Conservation (phyloP, 1,139 yeast species). For the Yamadazyma friedrichii region DNA sequence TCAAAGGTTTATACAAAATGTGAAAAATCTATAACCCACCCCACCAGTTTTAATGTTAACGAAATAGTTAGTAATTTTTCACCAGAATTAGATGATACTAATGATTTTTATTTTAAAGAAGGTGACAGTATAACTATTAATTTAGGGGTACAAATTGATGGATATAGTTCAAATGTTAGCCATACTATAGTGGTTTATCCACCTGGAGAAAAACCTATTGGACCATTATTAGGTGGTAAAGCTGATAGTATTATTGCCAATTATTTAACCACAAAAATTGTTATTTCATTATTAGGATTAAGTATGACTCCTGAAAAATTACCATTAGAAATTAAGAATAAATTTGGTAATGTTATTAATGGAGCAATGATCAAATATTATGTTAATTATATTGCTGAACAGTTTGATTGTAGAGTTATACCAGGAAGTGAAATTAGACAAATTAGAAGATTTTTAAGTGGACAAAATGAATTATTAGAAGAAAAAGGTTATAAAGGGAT, state of each 20-base stretch:
- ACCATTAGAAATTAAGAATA: slow-evolving; percentile 43
- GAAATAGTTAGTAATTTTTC: slow-evolving; percentile 77
- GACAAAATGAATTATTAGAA: slow-evolving; percentile 89
- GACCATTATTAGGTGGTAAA: slow-evolving; percentile 77
- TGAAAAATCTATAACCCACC: slow-evolving; percentile 88
- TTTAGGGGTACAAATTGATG: slow-evolving; percentile 90
- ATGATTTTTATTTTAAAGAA: slow-evolving; percentile 51
- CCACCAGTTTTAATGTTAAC: slow-evolving; percentile 85
- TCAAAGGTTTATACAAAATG: slow-evolving; percentile 54
- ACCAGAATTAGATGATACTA: slow-evolving; percentile 76
- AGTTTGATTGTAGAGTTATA: slow-evolving; percentile 78
- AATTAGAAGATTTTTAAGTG: slow-evolving; percentile 89
- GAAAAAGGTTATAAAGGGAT: slow-evolving; percentile 93
- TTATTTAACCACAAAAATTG: slow-evolving; percentile 83
- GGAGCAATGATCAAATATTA: slow-evolving; percentile 69
- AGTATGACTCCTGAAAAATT: slow-evolving; percentile 72
- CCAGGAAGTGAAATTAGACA: slow-evolving; percentile 94
- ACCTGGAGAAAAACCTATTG: slow-evolving; percentile 59
- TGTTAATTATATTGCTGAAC: slow-evolving; percentile 78
- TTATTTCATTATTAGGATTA: slow-evolving; percentile 71
- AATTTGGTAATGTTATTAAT: slow-evolving; percentile 40
- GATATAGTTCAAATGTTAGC: slow-evolving; percentile 82
- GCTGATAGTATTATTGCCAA: slow-evolving; percentile 92
- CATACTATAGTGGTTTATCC: slow-evolving; percentile 88
- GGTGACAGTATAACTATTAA: slow-evolving; percentile 87